Evolutionary conservation across 805 yeast genomes (phyloP).

Genomic region (Sungouiozyma intestinalis): DNA sequence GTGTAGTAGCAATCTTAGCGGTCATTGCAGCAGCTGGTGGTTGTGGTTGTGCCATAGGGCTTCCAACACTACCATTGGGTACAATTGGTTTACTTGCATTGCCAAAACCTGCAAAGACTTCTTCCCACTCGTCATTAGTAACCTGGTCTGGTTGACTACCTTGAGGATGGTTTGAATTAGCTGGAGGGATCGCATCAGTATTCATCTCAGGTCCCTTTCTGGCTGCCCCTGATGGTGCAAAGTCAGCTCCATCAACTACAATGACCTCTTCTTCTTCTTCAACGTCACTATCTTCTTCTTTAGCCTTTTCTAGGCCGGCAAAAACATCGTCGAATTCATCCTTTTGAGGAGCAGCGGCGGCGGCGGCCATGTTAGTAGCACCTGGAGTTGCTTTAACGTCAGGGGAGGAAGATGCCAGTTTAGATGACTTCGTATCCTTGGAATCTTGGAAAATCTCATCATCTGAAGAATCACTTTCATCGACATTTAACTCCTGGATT

Average conservation of each 20-base stretch:
- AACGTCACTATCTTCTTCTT: conserved; percentile 28
- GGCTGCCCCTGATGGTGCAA: not conserved
- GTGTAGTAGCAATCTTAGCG: conserved; percentile 31
- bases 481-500: conserved; percentile 43
- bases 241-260: not conserved
- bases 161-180: conserved; percentile 10
- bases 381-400: conserved; percentile 14
- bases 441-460: conserved; percentile 25
- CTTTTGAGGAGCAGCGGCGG: conserved; percentile 5
- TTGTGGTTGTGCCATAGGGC: not conserved
- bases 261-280: conserved; percentile 10
- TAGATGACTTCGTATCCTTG: conserved; percentile 5
- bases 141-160: conserved; percentile 8
- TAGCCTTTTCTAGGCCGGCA: conserved; percentile 35
- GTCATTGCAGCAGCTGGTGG: conserved; percentile 8
- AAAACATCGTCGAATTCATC: conserved; percentile 35
- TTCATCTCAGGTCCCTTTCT: not conserved
- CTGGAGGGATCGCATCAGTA: too few relatives aligned
- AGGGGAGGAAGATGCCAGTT: not conserved
- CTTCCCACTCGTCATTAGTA: conserved; percentile 82
- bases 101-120: conserved; percentile 82
- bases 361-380: conserved; percentile 4
- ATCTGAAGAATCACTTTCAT: conserved; percentile 41
- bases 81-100: conserved; percentile 25
- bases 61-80: conserved; percentile 6